A percentile compares a stretch with the other conserved stretches of the same genome.
Conservation (phyloP, 1,139 yeast genomes). For the Protomyces pachydermus region DNA sequence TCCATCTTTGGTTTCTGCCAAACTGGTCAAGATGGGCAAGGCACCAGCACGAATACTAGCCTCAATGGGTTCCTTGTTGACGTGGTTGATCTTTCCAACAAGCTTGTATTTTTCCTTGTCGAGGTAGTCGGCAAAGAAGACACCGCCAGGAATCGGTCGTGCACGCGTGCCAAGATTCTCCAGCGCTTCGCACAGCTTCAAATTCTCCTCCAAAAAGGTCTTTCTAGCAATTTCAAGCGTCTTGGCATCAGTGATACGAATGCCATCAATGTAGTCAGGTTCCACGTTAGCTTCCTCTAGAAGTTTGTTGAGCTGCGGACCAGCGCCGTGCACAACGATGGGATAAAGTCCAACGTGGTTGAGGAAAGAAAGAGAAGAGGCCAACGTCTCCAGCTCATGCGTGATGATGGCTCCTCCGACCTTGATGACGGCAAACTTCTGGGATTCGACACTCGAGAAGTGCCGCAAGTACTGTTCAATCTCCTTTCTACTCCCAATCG, state of each 20-base stretch:
- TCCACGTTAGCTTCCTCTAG: conserved; percentile 92
- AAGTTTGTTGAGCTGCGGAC: conserved; percentile 94
- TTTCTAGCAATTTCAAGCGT: conserved; percentile 95
- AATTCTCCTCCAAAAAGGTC: conserved; percentile 90
- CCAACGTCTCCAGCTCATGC: conserved; percentile 84
- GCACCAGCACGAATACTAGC: conserved; percentile 96
- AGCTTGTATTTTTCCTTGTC: conserved; percentile 86
- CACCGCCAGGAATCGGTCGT: conserved; percentile 97
- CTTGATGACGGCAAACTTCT: conserved; percentile 95
- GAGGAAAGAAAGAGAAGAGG: conserved; percentile 89
- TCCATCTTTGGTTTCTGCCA: conserved; percentile 94
- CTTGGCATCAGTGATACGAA: conserved; percentile 87
- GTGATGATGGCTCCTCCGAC: conserved; percentile 99
- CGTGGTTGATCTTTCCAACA: conserved; percentile 83
- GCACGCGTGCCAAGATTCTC: conserved; percentile 97
- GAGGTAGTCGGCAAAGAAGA: conserved; percentile 85
- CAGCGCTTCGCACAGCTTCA: conserved; percentile 88
- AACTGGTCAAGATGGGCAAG: conserved; percentile 87
- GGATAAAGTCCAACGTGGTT: conserved; percentile 98
- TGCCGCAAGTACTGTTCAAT: conserved; percentile 95
- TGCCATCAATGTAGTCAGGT: conserved; percentile 94
- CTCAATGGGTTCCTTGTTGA: conserved; percentile 85
- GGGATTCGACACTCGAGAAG: conserved; percentile 79
- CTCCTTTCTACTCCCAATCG: conserved; percentile 94
- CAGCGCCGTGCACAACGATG: conserved; percentile 94